phyloP scores from a whole-genome alignment of 2,329 filamentous ascomycete genomes.

The Elsinoe ampelina region DNA sequence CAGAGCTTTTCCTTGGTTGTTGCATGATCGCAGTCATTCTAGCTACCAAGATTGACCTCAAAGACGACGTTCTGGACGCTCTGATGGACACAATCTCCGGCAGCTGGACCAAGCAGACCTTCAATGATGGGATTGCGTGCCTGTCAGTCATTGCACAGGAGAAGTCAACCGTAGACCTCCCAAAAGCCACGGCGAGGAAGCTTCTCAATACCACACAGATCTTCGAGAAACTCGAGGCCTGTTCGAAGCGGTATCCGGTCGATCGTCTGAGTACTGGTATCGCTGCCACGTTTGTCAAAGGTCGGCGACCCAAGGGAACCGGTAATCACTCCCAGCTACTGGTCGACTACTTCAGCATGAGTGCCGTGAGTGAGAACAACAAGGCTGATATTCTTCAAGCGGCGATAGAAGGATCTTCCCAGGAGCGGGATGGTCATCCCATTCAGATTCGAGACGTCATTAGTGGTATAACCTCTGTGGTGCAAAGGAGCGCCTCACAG shows the following conservation, averaged over 20 bases:
- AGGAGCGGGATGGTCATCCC: background rate
- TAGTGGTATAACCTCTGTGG: background rate
- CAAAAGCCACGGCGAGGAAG: slow-evolving; percentile 59
- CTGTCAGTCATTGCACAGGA: slow-evolving; percentile 75
- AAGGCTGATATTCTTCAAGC: slow-evolving; percentile 24
- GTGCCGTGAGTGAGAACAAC: background rate
- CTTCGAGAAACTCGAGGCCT: background rate
- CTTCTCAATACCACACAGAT: slow-evolving; percentile 29
- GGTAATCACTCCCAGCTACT: background rate
- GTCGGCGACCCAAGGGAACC: background rate
- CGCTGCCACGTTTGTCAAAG: background rate
- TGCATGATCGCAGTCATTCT: slow-evolving; percentile 88
- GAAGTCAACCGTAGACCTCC: slow-evolving; percentile 59
- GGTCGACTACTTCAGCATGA: background rate
- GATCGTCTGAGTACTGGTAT: slow-evolving; percentile 4
- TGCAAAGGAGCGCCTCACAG: background rate
- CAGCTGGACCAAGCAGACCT: slow-evolving; percentile 66
- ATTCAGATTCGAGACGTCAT: background rate
- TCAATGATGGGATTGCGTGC: slow-evolving; percentile 65
- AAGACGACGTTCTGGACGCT: slow-evolving; percentile 69
- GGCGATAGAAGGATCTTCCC: background rate
- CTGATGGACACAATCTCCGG: slow-evolving; percentile 82
- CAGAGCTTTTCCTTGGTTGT: slow-evolving; percentile 73
- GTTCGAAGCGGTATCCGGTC: background rate
- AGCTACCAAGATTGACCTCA: slow-evolving; percentile 69